A percentile compares a stretch with the other conserved stretches of the same genome.
Conservation (phyloP, 2,329 filamentous ascomycete genomes). For the Periconia sp. region DNA sequence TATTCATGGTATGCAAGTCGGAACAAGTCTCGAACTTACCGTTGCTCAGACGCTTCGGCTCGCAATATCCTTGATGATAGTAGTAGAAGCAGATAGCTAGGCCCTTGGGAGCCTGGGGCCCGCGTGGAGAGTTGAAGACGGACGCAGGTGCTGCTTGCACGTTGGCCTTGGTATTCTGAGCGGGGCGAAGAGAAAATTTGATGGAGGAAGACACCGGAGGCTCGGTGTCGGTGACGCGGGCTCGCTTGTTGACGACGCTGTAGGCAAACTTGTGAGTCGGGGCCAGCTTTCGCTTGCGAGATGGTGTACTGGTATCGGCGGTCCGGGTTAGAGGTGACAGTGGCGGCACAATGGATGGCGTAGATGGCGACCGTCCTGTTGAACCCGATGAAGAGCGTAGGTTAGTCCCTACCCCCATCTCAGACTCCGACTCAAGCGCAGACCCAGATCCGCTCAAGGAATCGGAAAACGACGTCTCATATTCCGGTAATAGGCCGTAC, state of each 20-base stretch:
- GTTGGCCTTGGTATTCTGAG: no score
- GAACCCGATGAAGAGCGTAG: no score
- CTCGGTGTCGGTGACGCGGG: not conserved
- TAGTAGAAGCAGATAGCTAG: constrained; percentile 27
- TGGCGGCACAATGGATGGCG: no score
- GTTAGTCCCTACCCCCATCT: no score
- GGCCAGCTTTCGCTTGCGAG: constrained; percentile 11
- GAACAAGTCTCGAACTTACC: constrained; percentile 6
- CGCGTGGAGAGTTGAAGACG: no score
- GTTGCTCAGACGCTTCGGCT: constrained; percentile 3
- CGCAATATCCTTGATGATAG: constrained; percentile 29
- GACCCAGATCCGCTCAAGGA: no score
- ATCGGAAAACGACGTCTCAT: no score
- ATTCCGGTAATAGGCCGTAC: no score
- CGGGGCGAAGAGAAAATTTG: not conserved
- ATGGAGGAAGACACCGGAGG: no score
- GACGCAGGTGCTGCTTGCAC: no score
- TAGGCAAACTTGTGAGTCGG: not conserved
- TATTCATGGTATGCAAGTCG: constrained; percentile 17
- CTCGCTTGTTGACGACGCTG: not conserved
- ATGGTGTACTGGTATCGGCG: constrained; percentile 21
- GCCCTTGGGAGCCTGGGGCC: constrained; percentile 3
- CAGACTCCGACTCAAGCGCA: no score
- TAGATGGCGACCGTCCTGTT: no score
- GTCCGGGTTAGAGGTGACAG: constrained; percentile 11